Evolutionary conservation across 2,329 filamentous ascomycete species (phyloP), one percentile per base, ranked within the genome.

Genomic region (Phoma herbarum): DNA sequence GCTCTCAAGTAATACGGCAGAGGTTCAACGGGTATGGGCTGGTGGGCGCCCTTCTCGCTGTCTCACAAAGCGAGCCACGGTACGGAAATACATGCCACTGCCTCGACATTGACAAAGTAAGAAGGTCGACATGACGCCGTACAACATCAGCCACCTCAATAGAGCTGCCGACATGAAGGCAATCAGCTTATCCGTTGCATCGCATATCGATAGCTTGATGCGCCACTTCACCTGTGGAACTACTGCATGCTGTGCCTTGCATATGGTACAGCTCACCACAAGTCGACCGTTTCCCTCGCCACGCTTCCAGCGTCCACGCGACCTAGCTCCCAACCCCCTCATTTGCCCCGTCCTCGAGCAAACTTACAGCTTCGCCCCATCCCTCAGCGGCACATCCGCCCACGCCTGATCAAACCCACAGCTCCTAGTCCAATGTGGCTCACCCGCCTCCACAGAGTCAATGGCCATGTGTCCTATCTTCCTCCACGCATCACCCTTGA

Each of bases 351-450:
- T 37, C 45, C 35, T 49, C 43, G 23, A 53, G 39, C 45, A 31
- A 43, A 8, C 12, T 68, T 55, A 74, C 44, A 74, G 60, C 58
- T 62, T 70, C 52, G 62, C 65, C 41, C 51, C 57, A 11, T 68
- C 64, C 53, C 72, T 63, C 53, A 69, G 18, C 25, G 74, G 72
- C 23, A 82, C 68, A 25, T 73, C 62, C 67, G 83, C 77, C 90
- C 90, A 93, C 4, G 88, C 87, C 68, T 88, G 82, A 1, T 87
- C 82, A 64, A 89, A 86, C 0, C 89, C 90, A 41, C 83, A 81
- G 45, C 82, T 83, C 22, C 86, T 79, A 12, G 90, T 84, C 88
- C 89, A 93, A 28, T 71, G 76, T 1, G 75, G 73, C 4, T 81
- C 83, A 1, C 78, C 76, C 1, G 76, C 79, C 70, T 89, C 85